A percentile compares a stretch with the other conserved stretches of the same genome.
phyloP scores from a whole-genome alignment of 306 rosid genomes.

The Ceratonia siliqua region DNA sequence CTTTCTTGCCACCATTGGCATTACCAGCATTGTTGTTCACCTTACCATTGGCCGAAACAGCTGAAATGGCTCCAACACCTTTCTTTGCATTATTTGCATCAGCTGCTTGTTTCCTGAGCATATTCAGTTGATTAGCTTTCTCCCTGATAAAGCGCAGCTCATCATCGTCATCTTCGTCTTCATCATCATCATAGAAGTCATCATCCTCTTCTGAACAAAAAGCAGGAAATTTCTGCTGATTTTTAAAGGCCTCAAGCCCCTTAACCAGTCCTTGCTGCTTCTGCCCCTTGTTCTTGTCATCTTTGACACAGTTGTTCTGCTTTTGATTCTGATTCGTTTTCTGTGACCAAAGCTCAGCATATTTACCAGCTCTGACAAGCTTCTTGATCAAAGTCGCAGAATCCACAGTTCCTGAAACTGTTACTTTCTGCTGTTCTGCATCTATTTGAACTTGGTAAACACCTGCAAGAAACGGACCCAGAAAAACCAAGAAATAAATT shows the following conservation, averaged over 20 bases:
- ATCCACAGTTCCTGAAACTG: constrained; percentile 81
- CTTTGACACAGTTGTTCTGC: constrained; percentile 57
- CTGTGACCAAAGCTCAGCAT: constrained; percentile 80
- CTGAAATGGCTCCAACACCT: constrained; percentile 37
- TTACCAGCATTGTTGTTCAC: constrained; percentile 42
- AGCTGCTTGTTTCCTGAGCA: constrained; percentile 61
- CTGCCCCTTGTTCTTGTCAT: constrained; percentile 57
- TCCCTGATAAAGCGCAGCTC: constrained; percentile 54
- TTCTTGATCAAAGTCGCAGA: constrained; percentile 72
- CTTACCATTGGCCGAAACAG: constrained; percentile 43
- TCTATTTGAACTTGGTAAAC: constrained; percentile 80
- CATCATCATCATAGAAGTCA: constrained; percentile 44
- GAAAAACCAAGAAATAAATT: not conserved
- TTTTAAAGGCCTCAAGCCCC: constrained; percentile 61
- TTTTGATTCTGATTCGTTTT: constrained; percentile 60
- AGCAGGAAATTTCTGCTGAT: constrained; percentile 53
- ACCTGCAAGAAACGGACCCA: constrained; percentile 41
- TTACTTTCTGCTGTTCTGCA: constrained; percentile 82
- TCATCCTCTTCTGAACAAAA: constrained; percentile 58
- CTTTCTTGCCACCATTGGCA: constrained; percentile 52
- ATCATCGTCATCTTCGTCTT: constrained; percentile 49
- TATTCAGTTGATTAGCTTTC: constrained; percentile 48
- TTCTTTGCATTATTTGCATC: constrained; percentile 53
- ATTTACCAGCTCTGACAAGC: constrained; percentile 73
- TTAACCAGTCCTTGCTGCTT: constrained; percentile 55